Base-by-base conservation (phyloP, 345 rosid genomes). In the Tarenaya hassleriana region DNA sequence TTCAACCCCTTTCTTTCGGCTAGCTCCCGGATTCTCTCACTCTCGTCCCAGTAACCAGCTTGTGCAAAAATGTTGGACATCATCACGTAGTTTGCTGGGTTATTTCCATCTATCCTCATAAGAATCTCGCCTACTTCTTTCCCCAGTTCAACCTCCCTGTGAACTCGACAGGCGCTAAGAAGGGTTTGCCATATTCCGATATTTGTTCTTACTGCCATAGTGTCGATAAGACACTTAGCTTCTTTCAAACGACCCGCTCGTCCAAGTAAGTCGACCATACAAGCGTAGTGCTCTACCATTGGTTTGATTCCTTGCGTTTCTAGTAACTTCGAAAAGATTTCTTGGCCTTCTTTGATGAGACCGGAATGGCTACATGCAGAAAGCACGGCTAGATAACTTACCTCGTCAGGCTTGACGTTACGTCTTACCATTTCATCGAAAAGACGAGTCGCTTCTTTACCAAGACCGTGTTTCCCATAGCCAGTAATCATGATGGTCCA, bases 401-500 rank as follows among this genome's bases (percentile, higher is more conserved):
- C 95, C 15, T 65, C 76, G 47, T 84, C 96, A 34, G 96, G 98
- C 51, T 81, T 78, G 49, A 79, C 58, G 7, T 67, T 38, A 16
- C 73, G 63, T 24, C 14, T 54, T 50, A 45, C 61, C 98, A 91
- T 84, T 55, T 75, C 34, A 15, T 79, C 46, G 50, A 84, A 88
- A 41, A 66, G 56, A 47, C 38, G 20, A 44, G 77, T 60, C 11
- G 96, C 96, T 53, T 74, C 75, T 62, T 49, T 40, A 10, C 90
- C 95, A 52, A 84, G 77, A 58, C 96, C 96, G 54, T 91, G 90
- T 68, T 87, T 91, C 44, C 90, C 98, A 3, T 76, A 88, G 40
- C 96, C 98, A 24, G 90, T 81, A 64, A 92, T 88, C 88, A 88
- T 71, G 15, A 76, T 72, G 1, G 98, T 88, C 96, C 96, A 92